These are phyloP conservation scores for Aureobasidium sp. DNA, from an alignment of 2,329 filamentous ascomycete species.

Conservation along the genomic window DNA sequence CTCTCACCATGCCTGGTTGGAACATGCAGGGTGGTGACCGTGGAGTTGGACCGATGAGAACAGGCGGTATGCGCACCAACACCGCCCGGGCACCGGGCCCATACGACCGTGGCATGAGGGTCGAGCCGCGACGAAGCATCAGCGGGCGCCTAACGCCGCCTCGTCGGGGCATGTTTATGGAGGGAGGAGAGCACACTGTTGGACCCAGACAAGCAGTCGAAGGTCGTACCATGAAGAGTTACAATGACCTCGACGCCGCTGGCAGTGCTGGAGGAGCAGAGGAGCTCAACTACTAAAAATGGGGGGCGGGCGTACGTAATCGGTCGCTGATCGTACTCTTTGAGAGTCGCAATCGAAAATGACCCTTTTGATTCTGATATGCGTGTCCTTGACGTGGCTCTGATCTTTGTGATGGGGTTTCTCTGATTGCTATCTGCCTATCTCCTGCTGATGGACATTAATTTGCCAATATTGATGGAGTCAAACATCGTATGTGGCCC, in stretches of 20 bases:
- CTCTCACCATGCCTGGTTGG: constrained; percentile 19
- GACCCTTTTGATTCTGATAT: not conserved
- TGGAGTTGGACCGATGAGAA: constrained; percentile 25
- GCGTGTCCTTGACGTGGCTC: not conserved
- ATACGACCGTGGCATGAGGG: constrained; percentile 48
- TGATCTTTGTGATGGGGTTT: too few species aligned
- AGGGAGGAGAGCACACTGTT: constrained; percentile 64
- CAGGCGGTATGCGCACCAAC: constrained; percentile 37
- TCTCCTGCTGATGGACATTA: too few species aligned
- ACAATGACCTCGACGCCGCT: constrained; percentile 90
- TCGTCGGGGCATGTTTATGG: constrained; percentile 59
- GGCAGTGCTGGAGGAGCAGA: constrained; percentile 53
- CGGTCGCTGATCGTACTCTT: not conserved
- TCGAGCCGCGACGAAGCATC: constrained; percentile 46
- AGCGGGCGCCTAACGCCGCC: constrained; percentile 42
- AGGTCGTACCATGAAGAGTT: constrained; percentile 88
- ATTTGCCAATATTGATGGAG: too few species aligned
- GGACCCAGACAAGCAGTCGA: constrained; percentile 88
- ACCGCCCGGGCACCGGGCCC: constrained; percentile 21
- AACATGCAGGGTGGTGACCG: constrained; percentile 29
- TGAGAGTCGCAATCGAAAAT: not conserved
- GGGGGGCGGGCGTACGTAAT: not conserved
- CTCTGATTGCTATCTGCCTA: too few species aligned
- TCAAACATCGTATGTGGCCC: too few species aligned
- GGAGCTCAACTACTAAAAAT: constrained; percentile 76